phyloP scores from a whole-genome alignment of 2,329 filamentous ascomycete genomes.

The Xylariaceae sp. region DNA sequence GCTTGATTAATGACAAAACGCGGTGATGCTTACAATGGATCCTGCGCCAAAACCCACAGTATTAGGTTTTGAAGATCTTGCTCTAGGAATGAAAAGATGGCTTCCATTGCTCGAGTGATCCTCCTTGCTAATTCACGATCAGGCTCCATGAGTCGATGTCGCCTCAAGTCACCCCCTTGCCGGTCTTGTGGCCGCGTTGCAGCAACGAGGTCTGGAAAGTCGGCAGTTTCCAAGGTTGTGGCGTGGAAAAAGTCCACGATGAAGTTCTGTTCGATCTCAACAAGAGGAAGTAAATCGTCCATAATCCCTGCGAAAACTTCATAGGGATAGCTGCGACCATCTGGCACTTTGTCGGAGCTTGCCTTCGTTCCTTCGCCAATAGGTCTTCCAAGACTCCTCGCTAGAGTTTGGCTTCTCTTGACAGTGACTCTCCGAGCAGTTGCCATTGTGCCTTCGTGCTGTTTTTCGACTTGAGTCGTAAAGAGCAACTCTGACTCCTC shows the following conservation, averaged over 20 bases:
- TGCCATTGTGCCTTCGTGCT: conserved; percentile 69
- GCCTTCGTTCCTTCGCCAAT: conserved; percentile 56
- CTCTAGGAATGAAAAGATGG: conserved; percentile 78
- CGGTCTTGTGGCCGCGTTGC: conserved; percentile 63
- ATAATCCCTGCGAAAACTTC: conserved; percentile 78
- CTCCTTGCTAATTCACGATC: conserved; percentile 81
- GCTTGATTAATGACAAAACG: neutral
- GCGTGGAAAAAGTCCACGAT: conserved; percentile 96
- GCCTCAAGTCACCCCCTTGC: conserved; percentile 66
- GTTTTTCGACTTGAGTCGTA: conserved; percentile 76
- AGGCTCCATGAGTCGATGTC: conserved; percentile 77
- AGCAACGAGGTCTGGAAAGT: conserved; percentile 78
- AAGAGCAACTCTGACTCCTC: conserved; percentile 86
- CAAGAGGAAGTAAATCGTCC: conserved; percentile 75
- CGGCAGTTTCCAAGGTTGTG: conserved; percentile 72
- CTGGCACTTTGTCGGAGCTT: conserved; percentile 53
- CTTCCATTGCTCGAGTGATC: conserved; percentile 83
- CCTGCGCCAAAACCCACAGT: conserved; percentile 75
- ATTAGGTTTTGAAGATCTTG: conserved; percentile 73
- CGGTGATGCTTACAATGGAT: conserved; percentile 67
- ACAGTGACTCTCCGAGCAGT: conserved; percentile 88
- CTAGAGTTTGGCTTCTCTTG: conserved; percentile 85
- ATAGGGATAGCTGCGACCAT: conserved; percentile 66
- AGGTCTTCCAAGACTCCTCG: conserved; percentile 66
- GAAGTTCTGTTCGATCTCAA: conserved; percentile 95